Evolutionary conservation across 768 basidiomycete genomes (phyloP).

Genomic region (Kwoniella sp.): DNA sequence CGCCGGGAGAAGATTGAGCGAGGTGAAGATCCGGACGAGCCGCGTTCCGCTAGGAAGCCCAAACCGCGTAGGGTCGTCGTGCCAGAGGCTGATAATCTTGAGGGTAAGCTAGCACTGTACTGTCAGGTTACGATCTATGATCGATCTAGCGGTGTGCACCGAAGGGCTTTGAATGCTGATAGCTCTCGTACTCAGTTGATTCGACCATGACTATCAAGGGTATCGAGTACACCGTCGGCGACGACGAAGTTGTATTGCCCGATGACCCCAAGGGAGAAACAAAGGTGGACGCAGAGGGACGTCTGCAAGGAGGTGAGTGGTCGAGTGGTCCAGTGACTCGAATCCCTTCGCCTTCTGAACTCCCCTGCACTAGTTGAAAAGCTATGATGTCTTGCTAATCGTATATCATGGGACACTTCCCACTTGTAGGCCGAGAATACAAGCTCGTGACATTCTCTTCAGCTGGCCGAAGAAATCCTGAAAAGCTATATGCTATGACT

Average conservation of each 20-base stretch:
- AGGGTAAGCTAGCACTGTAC: constrained; percentile 10
- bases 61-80: constrained; percentile 24
- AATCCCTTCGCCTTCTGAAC: constrained; percentile 16
- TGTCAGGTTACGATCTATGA: too few species aligned
- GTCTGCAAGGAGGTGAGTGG: constrained; percentile 75
- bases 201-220: constrained; percentile 63
- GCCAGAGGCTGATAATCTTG: constrained; percentile 24
- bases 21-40: constrained; percentile 50
- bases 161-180: constrained; percentile 5
- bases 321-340: neutral
- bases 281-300: constrained; percentile 85
- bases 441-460: constrained; percentile 87
- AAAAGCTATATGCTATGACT: constrained; percentile 87
- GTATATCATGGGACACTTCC: neutral
- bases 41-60: constrained; percentile 20
- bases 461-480: constrained; percentile 73
- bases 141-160: neutral
- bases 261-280: constrained; percentile 84
- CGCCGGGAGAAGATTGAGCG: constrained; percentile 56
- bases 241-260: constrained; percentile 83
- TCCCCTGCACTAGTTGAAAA: too few species aligned
- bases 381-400: too few species aligned
- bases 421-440: constrained; percentile 73
- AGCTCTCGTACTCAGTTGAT: constrained; percentile 18
- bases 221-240: constrained; percentile 73